Evolutionary conservation across 257 asterid species (phyloP), one percentile per base, ranked within the genome.

Genomic region (Eucommia ulmoides): DNA sequence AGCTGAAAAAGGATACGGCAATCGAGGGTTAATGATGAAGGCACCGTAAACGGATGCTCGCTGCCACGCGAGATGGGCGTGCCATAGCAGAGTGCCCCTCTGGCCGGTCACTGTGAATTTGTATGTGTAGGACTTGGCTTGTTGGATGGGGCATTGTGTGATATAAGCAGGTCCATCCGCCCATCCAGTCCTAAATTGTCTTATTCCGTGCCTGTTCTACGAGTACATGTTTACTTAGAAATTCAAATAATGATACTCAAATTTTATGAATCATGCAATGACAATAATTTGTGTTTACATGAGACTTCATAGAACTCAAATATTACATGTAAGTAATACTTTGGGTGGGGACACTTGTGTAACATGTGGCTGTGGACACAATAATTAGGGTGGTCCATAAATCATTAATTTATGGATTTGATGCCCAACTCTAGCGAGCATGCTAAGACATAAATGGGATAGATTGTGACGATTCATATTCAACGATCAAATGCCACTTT

Each of bases 71-170:
- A 69, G 66, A 55, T 85, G 96, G 49, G 96, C 91, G 46, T 85
- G 96, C 96, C 96, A 85, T 81, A 80, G 72, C 6, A 85, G 77
- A 1, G 93, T 85, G 20, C 93, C 93, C 24, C 88, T 71, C 23
- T 85, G 91, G 20, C 61, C 65, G 24, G 26, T 65, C 0, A 79
- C 64, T 9, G 55, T 73, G 76, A 85, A 85, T 5, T 62, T 73
- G 75, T 82, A 85, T 0, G 74, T 75, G 41, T 77, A 85, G 5
- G 25, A 59, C 50, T 64, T 63, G 18, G 82, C 92, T 3, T 45
- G 55, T 21, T 75, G 59, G 12, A 85, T 77, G n/a, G 93, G 93
- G 59, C 93, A 81, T 35, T 84, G 95, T 1, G 93, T 81, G 52
- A 84, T 51, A 58, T 78, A 81, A 3, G 95, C 87, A 7, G 95